These are phyloP conservation scores for Pythium rhizo-oryzae DNA, from an alignment of 352 stramenopile genomes.

Conservation along the genomic window DNA sequence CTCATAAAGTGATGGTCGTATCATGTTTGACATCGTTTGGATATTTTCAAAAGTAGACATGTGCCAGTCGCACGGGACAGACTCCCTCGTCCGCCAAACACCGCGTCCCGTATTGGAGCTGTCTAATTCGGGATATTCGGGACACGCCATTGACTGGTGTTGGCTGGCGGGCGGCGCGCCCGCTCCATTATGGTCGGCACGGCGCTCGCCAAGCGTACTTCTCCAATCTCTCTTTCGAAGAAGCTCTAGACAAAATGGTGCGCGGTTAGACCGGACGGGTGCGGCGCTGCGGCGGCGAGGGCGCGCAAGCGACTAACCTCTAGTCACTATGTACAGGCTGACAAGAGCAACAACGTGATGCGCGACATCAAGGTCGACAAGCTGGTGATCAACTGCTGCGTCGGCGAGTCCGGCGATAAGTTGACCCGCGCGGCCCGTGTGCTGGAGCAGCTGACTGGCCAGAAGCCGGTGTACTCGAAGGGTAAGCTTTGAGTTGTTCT, in stretches of 20 bases:
- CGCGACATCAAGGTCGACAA: slow-evolving; percentile 99
- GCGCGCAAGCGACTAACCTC: background rate
- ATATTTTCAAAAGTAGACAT: background rate
- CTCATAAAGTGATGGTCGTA: background rate
- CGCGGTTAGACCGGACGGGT: background rate
- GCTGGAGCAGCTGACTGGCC: slow-evolving; percentile 98
- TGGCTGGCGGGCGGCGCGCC: slow-evolving; percentile 15
- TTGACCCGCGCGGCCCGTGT: slow-evolving; percentile 98
- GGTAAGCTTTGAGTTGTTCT: slow-evolving; percentile 81
- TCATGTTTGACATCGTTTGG: background rate
- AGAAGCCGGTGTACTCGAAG: slow-evolving; percentile 99
- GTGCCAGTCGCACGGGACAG: background rate
- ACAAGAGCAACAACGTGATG: slow-evolving; percentile 97
- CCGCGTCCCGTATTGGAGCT: background rate
- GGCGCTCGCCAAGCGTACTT: slow-evolving; percentile 20
- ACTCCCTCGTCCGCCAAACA: background rate
- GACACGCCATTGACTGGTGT: slow-evolving; percentile 29
- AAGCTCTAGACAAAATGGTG: slow-evolving; percentile 36
- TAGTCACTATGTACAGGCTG: slow-evolving; percentile 18
- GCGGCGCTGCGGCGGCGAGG: background rate
- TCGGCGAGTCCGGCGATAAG: slow-evolving; percentile 99
- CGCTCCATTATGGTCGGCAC: slow-evolving; percentile 1
- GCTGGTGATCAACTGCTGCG: slow-evolving; percentile 99
- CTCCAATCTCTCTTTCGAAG: slow-evolving; percentile 36
- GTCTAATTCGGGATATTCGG: slow-evolving; percentile 16